phyloP scores from a whole-genome alignment of 1,284 basidiomycete genomes.

The Heterobasidion annosum region DNA sequence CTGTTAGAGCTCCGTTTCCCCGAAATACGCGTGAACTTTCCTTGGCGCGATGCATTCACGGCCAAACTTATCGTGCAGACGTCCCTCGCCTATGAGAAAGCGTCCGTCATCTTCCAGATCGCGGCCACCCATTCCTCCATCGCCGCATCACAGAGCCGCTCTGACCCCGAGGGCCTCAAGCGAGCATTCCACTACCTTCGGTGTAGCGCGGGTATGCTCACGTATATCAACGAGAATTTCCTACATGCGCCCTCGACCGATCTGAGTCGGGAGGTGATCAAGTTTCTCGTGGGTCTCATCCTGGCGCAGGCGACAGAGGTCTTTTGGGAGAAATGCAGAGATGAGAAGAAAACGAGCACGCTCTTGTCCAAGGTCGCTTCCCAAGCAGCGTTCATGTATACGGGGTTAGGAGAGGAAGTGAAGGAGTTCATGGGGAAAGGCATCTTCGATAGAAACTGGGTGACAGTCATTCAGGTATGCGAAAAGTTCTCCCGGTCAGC shows the following conservation, averaged over 20 bases:
- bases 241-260: slow-evolving; percentile 98
- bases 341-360: slow-evolving; percentile 79
- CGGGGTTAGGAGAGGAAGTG: slow-evolving; percentile 74
- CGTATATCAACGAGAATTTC: slow-evolving; percentile 99
- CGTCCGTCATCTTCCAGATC: slow-evolving; percentile 95
- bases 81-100: slow-evolving; percentile 97
- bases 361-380: slow-evolving; percentile 83
- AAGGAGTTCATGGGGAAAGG: slow-evolving; percentile 96
- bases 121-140: slow-evolving; percentile 90
- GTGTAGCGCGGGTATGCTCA: slow-evolving; percentile 94
- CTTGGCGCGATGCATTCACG: slow-evolving; percentile 97
- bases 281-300: slow-evolving; percentile 81
- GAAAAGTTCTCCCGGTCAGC: neutral
- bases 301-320: slow-evolving; percentile 94
- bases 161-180: slow-evolving; percentile 92
- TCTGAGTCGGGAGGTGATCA: slow-evolving; percentile 89
- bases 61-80: slow-evolving; percentile 90
- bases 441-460: slow-evolving; percentile 94
- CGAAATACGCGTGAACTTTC: slow-evolving; percentile 92
- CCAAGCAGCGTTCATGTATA: slow-evolving; percentile 80
- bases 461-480: slow-evolving; percentile 71
- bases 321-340: slow-evolving; percentile 90
- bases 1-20: slow-evolving; percentile 95
- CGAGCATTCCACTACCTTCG: slow-evolving; percentile 90
- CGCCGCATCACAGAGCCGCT: slow-evolving; percentile 73